phyloP scores from a whole-genome alignment of 108 stramenopile species.

The Aurantiochytrium sp. region DNA sequence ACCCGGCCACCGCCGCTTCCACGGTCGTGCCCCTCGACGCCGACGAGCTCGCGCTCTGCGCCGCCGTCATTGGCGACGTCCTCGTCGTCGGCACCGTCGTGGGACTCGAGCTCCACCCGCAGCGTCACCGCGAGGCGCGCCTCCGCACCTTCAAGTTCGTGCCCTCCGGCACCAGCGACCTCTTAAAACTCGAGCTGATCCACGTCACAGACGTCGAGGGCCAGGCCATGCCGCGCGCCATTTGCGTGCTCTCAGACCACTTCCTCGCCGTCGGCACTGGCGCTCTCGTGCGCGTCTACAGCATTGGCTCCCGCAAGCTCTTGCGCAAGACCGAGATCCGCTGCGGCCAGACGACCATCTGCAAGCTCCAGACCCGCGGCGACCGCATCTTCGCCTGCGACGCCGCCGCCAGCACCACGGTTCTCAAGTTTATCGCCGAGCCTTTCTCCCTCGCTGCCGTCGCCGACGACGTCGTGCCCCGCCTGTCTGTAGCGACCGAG shows the following conservation, averaged over 20 bases:
- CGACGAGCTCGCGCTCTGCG: slow-evolving; percentile 85
- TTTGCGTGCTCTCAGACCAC: slow-evolving; percentile 47
- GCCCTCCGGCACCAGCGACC: background rate
- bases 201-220: slow-evolving; percentile 89
- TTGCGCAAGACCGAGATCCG: slow-evolving; percentile 89
- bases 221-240: slow-evolving; percentile 68
- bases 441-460: slow-evolving; percentile 77
- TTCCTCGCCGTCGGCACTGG: slow-evolving; percentile 89
- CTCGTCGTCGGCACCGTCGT: slow-evolving; percentile 88
- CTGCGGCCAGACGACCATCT: slow-evolving; percentile 77
- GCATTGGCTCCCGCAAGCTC: slow-evolving; percentile 93
- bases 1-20: slow-evolving; percentile 73
- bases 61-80: slow-evolving; percentile 79
- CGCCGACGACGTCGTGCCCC: slow-evolving; percentile 79
- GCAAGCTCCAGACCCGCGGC: slow-evolving; percentile 73
- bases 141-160: background rate
- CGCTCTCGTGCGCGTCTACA: slow-evolving; percentile 75
- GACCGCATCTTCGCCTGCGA: slow-evolving; percentile 82
- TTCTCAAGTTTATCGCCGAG: slow-evolving; percentile 79
- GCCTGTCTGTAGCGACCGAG: slow-evolving; percentile 75
- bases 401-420: slow-evolving; percentile 77
- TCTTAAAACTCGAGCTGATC: slow-evolving; percentile 69
- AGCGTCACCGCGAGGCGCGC: slow-evolving; percentile 52
- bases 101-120: slow-evolving; percentile 78
- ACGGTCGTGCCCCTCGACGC: slow-evolving; percentile 80